phyloP scores from a whole-genome alignment of 2,329 filamentous ascomycete genomes.

The Botrytis cinerea region DNA sequence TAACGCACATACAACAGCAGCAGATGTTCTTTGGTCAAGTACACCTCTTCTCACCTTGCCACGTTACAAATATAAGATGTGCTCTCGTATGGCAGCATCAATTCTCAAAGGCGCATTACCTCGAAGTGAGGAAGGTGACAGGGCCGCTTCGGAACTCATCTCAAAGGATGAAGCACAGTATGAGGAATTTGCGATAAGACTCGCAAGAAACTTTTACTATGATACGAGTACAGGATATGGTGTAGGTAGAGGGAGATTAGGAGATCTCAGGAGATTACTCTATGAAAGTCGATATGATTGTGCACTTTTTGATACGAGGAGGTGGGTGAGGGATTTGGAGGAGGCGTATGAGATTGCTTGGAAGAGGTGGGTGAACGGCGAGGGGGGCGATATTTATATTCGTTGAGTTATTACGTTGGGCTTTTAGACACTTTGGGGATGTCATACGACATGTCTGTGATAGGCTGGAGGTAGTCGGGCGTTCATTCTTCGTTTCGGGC shows the following conservation, averaged over 20 bases:
- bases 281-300: conserved; percentile 85
- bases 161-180: conserved; percentile 79
- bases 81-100: conserved; percentile 94
- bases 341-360: conserved; percentile 86
- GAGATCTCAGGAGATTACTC: conserved; percentile 76
- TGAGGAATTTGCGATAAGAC: conserved; percentile 70
- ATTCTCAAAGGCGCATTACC: conserved; percentile 90
- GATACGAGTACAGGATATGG: conserved; percentile 49
- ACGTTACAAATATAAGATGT: conserved; percentile 97
- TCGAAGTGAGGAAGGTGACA: conserved; percentile 63
- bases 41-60: conserved; percentile 89
- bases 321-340: conserved; percentile 91
- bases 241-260: conserved; percentile 66
- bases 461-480: not conserved
- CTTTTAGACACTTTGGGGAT: not conserved
- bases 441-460: not conserved
- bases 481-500: conserved; percentile 8
- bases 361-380: conserved; percentile 80
- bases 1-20: conserved; percentile 96
- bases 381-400: conserved; percentile 92
- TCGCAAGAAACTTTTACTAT: conserved; percentile 68
- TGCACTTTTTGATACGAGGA: conserved; percentile 83
- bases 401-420: conserved; percentile 7
- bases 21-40: conserved; percentile 94
- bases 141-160: conserved; percentile 74